A percentile compares a stretch with the other conserved stretches of the same genome.
Evolutionary conservation across 305 asterid species (phyloP).

Genomic region (Withania somnifera): DNA sequence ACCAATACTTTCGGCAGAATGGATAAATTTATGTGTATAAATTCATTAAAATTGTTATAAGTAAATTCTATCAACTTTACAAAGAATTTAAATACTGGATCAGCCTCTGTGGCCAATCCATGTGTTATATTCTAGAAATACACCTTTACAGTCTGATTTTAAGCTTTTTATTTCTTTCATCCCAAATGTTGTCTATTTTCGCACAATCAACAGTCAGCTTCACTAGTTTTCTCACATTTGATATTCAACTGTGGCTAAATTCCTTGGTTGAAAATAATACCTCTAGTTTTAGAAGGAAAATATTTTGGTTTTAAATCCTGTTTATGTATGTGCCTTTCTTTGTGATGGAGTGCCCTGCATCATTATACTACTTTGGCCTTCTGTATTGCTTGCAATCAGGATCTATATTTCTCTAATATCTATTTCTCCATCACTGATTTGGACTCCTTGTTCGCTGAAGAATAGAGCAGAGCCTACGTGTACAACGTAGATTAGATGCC

Average conservation of each 20-base stretch:
- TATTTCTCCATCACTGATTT: neutral
- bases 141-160: neutral
- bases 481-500: neutral
- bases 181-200: neutral
- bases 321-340: neutral
- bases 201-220: neutral
- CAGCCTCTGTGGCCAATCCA: neutral
- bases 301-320: neutral
- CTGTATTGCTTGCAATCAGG: neutral
- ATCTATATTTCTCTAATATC: neutral
- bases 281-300: neutral
- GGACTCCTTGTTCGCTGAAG: neutral
- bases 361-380: neutral
- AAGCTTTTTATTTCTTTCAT: neutral
- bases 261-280: neutral
- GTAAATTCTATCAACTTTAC: no score
- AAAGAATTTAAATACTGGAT: no score
- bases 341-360: neutral
- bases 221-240: neutral
- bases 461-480: neutral
- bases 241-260: neutral
- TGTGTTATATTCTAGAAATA: neutral
- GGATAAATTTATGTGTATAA: no score
- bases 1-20: no score
- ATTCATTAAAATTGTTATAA: no score